A percentile compares a stretch with the other conserved stretches of the same genome.
Evolutionary conservation across 2,329 filamentous ascomycete genomes (phyloP).

Genomic region (Penicillium sp.): DNA sequence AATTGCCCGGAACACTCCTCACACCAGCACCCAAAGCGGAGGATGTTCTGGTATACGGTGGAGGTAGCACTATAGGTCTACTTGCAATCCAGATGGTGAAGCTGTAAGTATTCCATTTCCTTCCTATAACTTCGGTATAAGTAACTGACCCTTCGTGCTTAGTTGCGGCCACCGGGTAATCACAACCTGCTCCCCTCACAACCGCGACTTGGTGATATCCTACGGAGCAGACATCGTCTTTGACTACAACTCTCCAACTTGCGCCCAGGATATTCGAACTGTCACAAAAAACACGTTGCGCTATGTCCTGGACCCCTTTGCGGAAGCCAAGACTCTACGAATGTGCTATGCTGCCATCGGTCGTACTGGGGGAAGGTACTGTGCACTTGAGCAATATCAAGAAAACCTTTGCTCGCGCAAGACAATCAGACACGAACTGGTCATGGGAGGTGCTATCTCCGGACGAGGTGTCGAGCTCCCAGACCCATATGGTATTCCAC

Average conservation of each 20-base stretch:
- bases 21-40: slow-evolving; percentile 8
- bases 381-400: slow-evolving; percentile 24
- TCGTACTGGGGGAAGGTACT: slow-evolving; percentile 22
- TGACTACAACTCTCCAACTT: slow-evolving; percentile 36
- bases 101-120: slow-evolving; percentile 10
- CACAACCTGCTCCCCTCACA: slow-evolving; percentile 36
- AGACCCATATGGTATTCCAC: slow-evolving; percentile 20
- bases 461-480: slow-evolving; percentile 23
- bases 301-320: slow-evolving; percentile 22
- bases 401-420: slow-evolving; percentile 16
- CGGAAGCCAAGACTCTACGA: slow-evolving; percentile 19
- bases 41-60: slow-evolving; percentile 21
- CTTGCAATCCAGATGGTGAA: slow-evolving; percentile 25
- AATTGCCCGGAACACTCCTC: slow-evolving; percentile 16
- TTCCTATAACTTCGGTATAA: not conserved
- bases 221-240: slow-evolving; percentile 38
- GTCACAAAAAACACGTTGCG: slow-evolving; percentile 34
- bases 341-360: slow-evolving; percentile 22
- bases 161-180: slow-evolving; percentile 32
- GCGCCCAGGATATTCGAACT: slow-evolving; percentile 30
- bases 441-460: slow-evolving; percentile 25
- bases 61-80: slow-evolving; percentile 22
- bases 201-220: slow-evolving; percentile 33
- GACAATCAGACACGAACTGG: slow-evolving; percentile 22
- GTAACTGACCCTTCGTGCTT: not conserved